Conservation (phyloP, 1,284 basidiomycete species). For the Ustilago sp. region DNA sequence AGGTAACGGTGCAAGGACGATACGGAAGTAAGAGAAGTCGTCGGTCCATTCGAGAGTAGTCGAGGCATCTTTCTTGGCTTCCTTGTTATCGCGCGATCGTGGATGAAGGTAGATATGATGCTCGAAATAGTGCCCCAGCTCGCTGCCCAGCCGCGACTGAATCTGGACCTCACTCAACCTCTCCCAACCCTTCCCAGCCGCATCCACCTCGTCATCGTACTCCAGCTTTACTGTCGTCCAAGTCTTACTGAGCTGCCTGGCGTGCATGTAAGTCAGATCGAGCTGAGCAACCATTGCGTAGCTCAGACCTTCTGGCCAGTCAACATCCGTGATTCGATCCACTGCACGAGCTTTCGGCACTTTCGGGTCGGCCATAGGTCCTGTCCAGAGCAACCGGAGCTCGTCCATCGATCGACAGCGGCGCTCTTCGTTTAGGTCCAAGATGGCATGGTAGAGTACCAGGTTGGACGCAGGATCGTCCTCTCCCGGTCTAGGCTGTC, state of each 20-base stretch:
- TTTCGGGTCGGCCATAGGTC: constrained; percentile 51
- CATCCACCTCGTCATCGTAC: constrained; percentile 44
- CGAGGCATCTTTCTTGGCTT: not conserved
- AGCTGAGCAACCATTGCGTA: constrained; percentile 57
- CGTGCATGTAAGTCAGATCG: constrained; percentile 30
- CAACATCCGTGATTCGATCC: constrained; percentile 52
- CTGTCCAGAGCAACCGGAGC: constrained; percentile 45
- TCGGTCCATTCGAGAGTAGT: constrained; percentile 25
- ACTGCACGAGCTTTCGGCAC: constrained; percentile 55
- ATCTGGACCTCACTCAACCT: constrained; percentile 34
- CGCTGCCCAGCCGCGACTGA: constrained; percentile 35
- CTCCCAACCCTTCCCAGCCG: constrained; percentile 29
- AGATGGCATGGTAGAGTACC: constrained; percentile 38
- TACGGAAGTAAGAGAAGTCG: constrained; percentile 49
- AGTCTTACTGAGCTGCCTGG: constrained; percentile 25
- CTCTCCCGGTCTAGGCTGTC: constrained; percentile 34
- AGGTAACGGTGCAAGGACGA: constrained; percentile 40
- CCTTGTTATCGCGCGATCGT: constrained; percentile 3
- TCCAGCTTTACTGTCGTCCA: constrained; percentile 52
- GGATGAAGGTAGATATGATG: constrained; percentile 53
- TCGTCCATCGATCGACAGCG: constrained; percentile 48
- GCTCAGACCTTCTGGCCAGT: constrained; percentile 58
- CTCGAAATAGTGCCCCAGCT: constrained; percentile 54
- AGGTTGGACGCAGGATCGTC: constrained; percentile 39
- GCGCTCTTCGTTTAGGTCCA: constrained; percentile 53